These are phyloP conservation scores for Cordyceps cicadae DNA, from an alignment of 2,329 filamentous ascomycete genomes.

Conservation along the genomic window DNA sequence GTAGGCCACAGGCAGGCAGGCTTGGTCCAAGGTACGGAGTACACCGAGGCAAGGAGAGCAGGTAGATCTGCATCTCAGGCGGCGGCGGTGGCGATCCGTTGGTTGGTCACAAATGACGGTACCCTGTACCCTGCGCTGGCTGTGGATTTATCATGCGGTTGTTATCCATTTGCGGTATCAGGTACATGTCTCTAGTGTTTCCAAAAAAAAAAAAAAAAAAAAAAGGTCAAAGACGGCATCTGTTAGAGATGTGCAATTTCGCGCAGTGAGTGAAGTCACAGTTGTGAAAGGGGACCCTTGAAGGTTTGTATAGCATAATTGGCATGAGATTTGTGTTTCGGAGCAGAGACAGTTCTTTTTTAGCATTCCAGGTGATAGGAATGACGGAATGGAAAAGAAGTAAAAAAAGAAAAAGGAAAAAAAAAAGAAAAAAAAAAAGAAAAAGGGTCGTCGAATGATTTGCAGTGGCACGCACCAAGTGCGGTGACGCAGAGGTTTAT, in stretches of 20 bases:
- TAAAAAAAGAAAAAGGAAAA: too few relatives aligned
- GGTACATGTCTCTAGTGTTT: background rate
- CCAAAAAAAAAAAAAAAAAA: background rate
- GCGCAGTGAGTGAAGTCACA: background rate
- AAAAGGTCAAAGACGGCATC: background rate
- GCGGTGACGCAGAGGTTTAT: background rate
- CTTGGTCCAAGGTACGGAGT: too few relatives aligned
- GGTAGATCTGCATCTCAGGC: conserved; percentile 5
- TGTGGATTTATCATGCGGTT: background rate
- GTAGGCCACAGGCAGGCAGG: too few relatives aligned
- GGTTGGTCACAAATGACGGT: background rate
- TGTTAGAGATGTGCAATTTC: background rate
- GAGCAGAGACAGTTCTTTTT: background rate
- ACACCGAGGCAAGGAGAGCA: background rate
- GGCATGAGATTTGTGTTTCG: background rate
- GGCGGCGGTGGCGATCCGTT: background rate
- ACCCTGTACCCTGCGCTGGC: background rate
- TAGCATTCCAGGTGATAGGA: conserved; percentile 4
- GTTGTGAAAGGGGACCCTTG: background rate
- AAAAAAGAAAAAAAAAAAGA: too few relatives aligned
- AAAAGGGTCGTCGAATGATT: background rate
- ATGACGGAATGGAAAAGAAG: background rate
- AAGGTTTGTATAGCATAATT: background rate
- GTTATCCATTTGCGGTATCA: background rate
- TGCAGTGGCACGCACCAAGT: background rate